Evolutionary conservation across 768 basidiomycete species (phyloP).

Genomic region (Leccinum variicolor): DNA sequence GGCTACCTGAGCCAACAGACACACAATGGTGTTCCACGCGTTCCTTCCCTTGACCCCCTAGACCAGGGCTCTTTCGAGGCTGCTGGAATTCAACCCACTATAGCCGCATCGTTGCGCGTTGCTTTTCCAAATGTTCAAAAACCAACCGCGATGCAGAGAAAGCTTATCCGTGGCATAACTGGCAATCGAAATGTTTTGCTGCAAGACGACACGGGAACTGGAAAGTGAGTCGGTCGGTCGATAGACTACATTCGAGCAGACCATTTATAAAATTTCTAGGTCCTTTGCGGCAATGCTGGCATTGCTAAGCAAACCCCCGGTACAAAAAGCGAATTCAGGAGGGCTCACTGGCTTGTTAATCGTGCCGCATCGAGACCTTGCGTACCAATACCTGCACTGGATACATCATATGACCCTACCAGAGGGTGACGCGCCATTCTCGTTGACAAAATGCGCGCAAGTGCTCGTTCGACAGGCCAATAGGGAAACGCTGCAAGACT

Average conservation of each 20-base stretch:
- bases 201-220: constrained; percentile 71
- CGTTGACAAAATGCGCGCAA: constrained; percentile 49
- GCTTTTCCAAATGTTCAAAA: constrained; percentile 60
- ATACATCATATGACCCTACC: constrained; percentile 46
- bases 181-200: constrained; percentile 58
- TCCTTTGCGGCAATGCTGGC: constrained; percentile 71
- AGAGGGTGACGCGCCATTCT: constrained; percentile 28
- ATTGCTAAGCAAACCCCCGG: constrained; percentile 51
- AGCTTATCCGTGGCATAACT: constrained; percentile 61
- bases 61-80: constrained; percentile 40
- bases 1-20: constrained; percentile 28
- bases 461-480: constrained; percentile 55
- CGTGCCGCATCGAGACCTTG: constrained; percentile 73
- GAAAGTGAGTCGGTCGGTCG: constrained; percentile 54
- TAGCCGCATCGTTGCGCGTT: constrained; percentile 46
- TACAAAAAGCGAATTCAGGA: constrained; percentile 11
- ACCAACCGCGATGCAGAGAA: constrained; percentile 58
- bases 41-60: not conserved
- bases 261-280: constrained; percentile 34
- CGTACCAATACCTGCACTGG: constrained; percentile 65
- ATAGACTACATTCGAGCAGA: not conserved
- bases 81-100: constrained; percentile 48
- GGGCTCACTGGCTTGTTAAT: constrained; percentile 56
- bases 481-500: constrained; percentile 9
- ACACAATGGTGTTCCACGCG: not conserved